Evolutionary conservation across 2,329 filamentous ascomycete species (phyloP).

Genomic region (Periconia sp.): DNA sequence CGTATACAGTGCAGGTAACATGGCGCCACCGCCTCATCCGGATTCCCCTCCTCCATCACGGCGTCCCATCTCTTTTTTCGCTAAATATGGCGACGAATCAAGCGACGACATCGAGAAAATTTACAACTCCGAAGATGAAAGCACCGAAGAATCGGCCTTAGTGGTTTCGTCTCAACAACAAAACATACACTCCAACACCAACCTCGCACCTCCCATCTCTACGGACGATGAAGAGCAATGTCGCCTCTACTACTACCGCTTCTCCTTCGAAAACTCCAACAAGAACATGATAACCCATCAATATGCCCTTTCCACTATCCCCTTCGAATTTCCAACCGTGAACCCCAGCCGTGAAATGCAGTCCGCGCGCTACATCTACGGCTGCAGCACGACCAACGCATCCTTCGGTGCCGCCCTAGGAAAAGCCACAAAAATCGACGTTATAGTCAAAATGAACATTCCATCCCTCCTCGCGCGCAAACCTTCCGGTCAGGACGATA

Average conservation of each 20-base stretch:
- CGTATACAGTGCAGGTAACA: slow-evolving; percentile 66
- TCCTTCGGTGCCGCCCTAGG: slow-evolving; percentile 64
- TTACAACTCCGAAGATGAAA: slow-evolving; percentile 5
- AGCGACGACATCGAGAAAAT: slow-evolving; percentile 25
- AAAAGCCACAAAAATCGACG: slow-evolving; percentile 67
- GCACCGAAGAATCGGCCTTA: not conserved
- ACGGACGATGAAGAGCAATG: slow-evolving; percentile 64
- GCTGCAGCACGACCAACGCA: slow-evolving; percentile 62
- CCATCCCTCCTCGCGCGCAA: slow-evolving; percentile 52
- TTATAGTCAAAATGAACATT: slow-evolving; percentile 64
- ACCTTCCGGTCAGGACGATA: not conserved
- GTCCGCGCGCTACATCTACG: slow-evolving; percentile 64
- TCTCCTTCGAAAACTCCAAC: slow-evolving; percentile 48
- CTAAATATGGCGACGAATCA: slow-evolving; percentile 43
- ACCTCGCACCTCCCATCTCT: slow-evolving; percentile 24
- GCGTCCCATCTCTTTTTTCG: slow-evolving; percentile 50
- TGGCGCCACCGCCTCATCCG: slow-evolving; percentile 53
- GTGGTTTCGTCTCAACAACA: not conserved
- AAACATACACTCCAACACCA: slow-evolving; percentile 4
- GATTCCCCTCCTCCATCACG: slow-evolving; percentile 10
- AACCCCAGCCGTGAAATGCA: slow-evolving; percentile 59
- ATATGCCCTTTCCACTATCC: slow-evolving; percentile 65
- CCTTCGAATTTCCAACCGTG: slow-evolving; percentile 69
- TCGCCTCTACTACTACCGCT: slow-evolving; percentile 69
- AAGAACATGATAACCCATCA: slow-evolving; percentile 58